phyloP scores from a whole-genome alignment of 2,329 filamentous ascomycete genomes.

The Fonsecaea erecta region DNA sequence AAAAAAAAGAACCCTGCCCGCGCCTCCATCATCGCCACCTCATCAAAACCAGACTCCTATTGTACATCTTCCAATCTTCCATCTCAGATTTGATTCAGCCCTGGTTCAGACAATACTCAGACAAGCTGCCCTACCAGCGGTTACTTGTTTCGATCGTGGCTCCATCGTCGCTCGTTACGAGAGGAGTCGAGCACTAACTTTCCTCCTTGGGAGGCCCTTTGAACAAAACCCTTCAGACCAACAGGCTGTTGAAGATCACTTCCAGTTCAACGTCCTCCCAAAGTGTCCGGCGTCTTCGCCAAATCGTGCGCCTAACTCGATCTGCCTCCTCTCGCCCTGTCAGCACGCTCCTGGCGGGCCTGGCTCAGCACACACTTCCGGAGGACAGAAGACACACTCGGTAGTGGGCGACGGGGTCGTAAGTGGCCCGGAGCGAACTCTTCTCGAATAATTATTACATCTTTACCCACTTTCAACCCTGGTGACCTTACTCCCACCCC shows the following conservation, averaged over 20 bases:
- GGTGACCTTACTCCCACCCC: neutral
- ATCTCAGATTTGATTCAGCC: neutral
- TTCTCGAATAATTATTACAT: conserved; percentile 33
- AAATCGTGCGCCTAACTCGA: conserved; percentile 29
- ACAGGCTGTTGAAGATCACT: conserved; percentile 29
- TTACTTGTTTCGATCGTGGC: conserved; percentile 4
- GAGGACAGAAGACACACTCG: conserved; percentile 1
- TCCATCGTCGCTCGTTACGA: conserved; percentile 2
- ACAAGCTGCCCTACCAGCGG: conserved; percentile 1
- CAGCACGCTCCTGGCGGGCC: conserved; percentile 30
- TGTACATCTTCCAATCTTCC: neutral
- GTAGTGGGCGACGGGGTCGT: conserved; percentile 20
- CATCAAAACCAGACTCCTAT: neutral
- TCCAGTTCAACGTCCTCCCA: conserved; percentile 12
- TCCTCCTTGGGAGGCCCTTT: conserved; percentile 8
- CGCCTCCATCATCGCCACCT: conserved; percentile 14
- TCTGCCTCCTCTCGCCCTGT: conserved; percentile 23
- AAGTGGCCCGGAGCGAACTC: conserved; percentile 26
- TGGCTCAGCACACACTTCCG: neutral
- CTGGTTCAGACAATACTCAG: conserved; percentile 5
- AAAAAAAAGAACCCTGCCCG: neutral
- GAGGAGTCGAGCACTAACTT: conserved; percentile 7
- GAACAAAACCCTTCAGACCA: conserved; percentile 21
- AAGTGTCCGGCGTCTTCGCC: conserved; percentile 24
- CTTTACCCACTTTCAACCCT: conserved; percentile 26